These are phyloP conservation scores for Didymella lethalis DNA, from an alignment of 2,329 filamentous ascomycete genomes.

Conservation along the genomic window DNA sequence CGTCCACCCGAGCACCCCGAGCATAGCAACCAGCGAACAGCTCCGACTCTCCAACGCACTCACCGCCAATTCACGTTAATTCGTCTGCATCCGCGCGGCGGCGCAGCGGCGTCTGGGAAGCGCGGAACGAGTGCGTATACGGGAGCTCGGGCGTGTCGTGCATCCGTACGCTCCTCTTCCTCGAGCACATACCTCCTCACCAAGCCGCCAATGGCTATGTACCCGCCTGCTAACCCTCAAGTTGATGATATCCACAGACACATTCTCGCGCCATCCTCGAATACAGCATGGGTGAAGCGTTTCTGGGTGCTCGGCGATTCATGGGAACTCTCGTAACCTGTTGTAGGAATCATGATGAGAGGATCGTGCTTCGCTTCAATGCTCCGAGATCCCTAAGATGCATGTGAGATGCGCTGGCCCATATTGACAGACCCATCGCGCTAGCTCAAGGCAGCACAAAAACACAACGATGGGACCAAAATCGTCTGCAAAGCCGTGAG, in stretches of 20 bases:
- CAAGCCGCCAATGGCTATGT: constrained; percentile 20
- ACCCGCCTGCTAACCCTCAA: constrained; percentile 20
- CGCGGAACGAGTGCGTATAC: constrained; percentile 17
- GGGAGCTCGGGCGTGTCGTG: constrained; percentile 17
- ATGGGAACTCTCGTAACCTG: not conserved
- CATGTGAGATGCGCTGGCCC: constrained; percentile 21
- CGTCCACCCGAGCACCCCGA: constrained; percentile 7
- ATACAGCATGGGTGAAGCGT: constrained; percentile 2
- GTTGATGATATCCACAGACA: constrained; percentile 5
- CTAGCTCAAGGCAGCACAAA: constrained; percentile 12
- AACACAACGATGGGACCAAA: constrained; percentile 4
- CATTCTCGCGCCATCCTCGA: constrained; percentile 11
- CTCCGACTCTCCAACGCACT: constrained; percentile 19
- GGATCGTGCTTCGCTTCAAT: constrained; percentile 23
- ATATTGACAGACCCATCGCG: constrained; percentile 21
- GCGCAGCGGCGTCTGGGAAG: constrained; percentile 17
- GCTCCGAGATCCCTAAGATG: constrained; percentile 20
- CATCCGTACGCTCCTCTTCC: constrained; percentile 12
- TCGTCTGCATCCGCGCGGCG: constrained; percentile 12
- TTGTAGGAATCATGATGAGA: constrained; percentile 2
- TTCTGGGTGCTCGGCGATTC: constrained; percentile 7
- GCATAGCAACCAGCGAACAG: constrained; percentile 14
- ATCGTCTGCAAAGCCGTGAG: constrained; percentile 3
- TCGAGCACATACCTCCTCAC: constrained; percentile 11
- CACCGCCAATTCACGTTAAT: constrained; percentile 17